These are phyloP conservation scores for Saccharomycopsis fermentans DNA, from an alignment of 805 yeast genomes.

Conservation along the genomic window DNA sequence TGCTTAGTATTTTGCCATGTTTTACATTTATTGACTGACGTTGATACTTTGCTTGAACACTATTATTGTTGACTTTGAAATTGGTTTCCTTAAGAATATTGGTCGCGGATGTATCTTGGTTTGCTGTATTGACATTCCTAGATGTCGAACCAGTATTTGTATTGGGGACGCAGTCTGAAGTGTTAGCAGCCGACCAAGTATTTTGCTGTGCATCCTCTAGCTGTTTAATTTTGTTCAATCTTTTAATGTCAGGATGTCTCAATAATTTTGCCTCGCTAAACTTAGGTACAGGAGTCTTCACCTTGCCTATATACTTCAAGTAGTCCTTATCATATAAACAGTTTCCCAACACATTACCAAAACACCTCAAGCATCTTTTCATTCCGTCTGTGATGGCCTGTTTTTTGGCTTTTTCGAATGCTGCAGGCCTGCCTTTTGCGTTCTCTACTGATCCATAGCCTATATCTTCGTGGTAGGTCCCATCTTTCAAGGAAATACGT, in stretches of 20 bases:
- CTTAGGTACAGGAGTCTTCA: conserved; percentile 25
- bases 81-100: neutral
- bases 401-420: conserved; percentile 75
- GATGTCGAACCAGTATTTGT: neutral
- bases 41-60: neutral
- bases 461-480: conserved; percentile 71
- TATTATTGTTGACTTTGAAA: neutral
- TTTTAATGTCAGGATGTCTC: conserved; percentile 22
- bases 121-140: neutral
- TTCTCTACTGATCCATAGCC: conserved; percentile 81
- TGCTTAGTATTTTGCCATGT: neutral
- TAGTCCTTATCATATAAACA: conserved; percentile 74
- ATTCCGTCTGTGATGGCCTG: conserved; percentile 79
- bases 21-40: neutral
- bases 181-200: neutral
- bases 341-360: conserved; percentile 76
- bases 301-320: conserved; percentile 40
- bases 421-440: conserved; percentile 59
- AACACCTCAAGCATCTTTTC: conserved; percentile 67
- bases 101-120: neutral
- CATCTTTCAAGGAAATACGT: conserved; percentile 63
- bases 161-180: neutral
- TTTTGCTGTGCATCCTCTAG: neutral
- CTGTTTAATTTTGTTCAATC: conserved; percentile 6
- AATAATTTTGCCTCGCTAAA: conserved; percentile 26